Base-by-base conservation (phyloP, 2,329 filamentous ascomycete species). In the Trichoderma sp. region DNA sequence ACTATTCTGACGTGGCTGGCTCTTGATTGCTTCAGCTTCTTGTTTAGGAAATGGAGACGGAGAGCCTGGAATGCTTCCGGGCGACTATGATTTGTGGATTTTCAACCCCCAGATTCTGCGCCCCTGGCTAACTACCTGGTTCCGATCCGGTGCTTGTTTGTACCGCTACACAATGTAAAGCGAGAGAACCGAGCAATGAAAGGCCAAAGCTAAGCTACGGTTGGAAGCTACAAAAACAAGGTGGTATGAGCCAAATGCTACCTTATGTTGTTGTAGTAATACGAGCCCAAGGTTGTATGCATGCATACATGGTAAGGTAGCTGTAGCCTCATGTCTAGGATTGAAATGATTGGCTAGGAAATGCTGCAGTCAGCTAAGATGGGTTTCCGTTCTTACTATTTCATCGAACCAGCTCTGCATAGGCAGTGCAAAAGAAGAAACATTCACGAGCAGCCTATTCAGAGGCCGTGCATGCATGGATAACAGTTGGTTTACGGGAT, bases 31-130 rank as follows among this genome's bases (percentile, higher is more conserved):
- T 60, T 60, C 65, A 68, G 65, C 65, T 68, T 56, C 65, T 68
- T 69, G 9, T 61, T 69, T 69, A 34, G 66, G 66, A 51, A 61
- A 61, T 57, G 36, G 34, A 21, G 12, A 61, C 28, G 21, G 21
- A 34, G n/a, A 30, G 56, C 56, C 21, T 57, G 6, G 51, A 8
- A 24, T 36, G 30, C 47, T 57, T 57, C 43, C 30, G 47, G 47
- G 12, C 34, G 26, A 18, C 21, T 1, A 14, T 69, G 66, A 69
- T 69, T 69, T 60, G 66, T 69, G 66, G 56, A 69, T 34, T 61
- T 61, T 61, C 14, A 4, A 32, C 26, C 66, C 66, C 65, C 65
- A 68, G 65, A 68, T 68, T 68, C 34, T 43, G 65, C 65, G 65
- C 53, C 66, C 36, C 56, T 69, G 39, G 39, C 47, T 65, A 60